These are phyloP conservation scores for Trichoderma sp. DNA, from an alignment of 2,329 filamentous ascomycete species.

Conservation along the genomic window DNA sequence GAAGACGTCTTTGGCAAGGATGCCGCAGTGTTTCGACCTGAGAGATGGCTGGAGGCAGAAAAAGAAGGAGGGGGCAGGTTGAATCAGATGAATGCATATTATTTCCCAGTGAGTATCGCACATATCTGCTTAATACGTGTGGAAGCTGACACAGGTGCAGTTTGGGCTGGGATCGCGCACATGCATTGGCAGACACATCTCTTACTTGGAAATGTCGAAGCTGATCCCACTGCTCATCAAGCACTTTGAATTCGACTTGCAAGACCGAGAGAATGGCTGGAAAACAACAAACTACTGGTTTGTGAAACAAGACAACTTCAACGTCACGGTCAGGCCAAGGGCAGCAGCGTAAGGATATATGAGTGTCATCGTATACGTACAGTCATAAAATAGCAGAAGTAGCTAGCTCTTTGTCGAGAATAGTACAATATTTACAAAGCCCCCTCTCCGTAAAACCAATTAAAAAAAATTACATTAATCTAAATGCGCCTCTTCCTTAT, in stretches of 20 bases:
- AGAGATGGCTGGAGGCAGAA: constrained; percentile 45
- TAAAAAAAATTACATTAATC: constrained; percentile 14
- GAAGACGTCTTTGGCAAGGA: constrained; percentile 39
- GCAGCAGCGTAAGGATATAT: not conserved
- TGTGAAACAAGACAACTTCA: constrained; percentile 48
- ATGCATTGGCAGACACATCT: constrained; percentile 50
- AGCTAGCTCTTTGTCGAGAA: not conserved
- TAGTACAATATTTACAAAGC: too few relatives aligned
- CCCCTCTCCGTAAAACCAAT: not conserved
- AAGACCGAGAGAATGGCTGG: constrained; percentile 35
- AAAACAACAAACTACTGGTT: constrained; percentile 48
- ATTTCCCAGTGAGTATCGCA: constrained; percentile 35
- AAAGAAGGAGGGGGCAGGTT: constrained; percentile 34
- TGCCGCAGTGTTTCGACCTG: constrained; percentile 44
- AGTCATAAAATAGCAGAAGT: not conserved
- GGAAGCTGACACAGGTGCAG: constrained; percentile 29
- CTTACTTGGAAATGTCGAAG: constrained; percentile 49
- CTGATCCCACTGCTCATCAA: constrained; percentile 45
- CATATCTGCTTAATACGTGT: too few relatives aligned
- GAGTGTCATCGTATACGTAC: too few relatives aligned
- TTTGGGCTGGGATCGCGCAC: constrained; percentile 49
- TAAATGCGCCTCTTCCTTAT: constrained; percentile 10
- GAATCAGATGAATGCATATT: constrained; percentile 38
- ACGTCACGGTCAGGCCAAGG: constrained; percentile 35
- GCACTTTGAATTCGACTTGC: constrained; percentile 42